Percentiles rank a stretch among this genome's conserved stretches.
These are phyloP conservation scores for Kodamaea ohmeri DNA, from an alignment of 1,139 yeast species.

Conservation along the genomic window DNA sequence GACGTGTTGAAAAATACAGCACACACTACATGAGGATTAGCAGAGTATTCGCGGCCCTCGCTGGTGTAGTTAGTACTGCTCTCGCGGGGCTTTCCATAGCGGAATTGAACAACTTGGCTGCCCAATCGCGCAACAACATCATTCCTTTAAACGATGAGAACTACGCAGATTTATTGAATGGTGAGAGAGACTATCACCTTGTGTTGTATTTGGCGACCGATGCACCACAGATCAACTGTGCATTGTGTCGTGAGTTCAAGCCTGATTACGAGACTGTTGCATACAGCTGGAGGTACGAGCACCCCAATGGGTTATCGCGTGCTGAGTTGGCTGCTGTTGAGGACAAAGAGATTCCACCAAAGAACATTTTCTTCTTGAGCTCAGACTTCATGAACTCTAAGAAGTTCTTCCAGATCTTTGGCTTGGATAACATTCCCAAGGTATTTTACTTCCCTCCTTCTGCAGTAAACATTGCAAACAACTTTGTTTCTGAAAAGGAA, in stretches of 20 bases:
- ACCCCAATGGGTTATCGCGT: constrained; percentile 39
- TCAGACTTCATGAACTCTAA: constrained; percentile 67
- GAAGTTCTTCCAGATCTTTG: constrained; percentile 52
- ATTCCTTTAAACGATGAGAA: constrained; percentile 55
- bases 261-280: constrained; percentile 61
- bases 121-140: constrained; percentile 22
- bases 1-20: constrained; percentile 14
- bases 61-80: constrained; percentile 11
- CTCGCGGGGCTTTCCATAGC: constrained; percentile 30
- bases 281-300: constrained; percentile 54
- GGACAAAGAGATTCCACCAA: constrained; percentile 24
- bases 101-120: constrained; percentile 25
- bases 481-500: constrained; percentile 35
- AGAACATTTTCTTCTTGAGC: constrained; percentile 61
- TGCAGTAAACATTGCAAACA: constrained; percentile 26
- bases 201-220: constrained; percentile 72
- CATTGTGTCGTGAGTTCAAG: constrained; percentile 65
- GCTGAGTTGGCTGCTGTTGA: constrained; percentile 27
- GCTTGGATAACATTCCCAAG: constrained; percentile 77
- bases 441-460: constrained; percentile 64
- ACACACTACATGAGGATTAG: constrained; percentile 13
- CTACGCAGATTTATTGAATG: constrained; percentile 55
- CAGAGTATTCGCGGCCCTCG: constrained; percentile 13
- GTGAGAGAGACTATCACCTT: constrained; percentile 69
- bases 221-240: constrained; percentile 71